phyloP scores from a whole-genome alignment of 2,329 filamentous ascomycete species.

The Nemania serpens region DNA sequence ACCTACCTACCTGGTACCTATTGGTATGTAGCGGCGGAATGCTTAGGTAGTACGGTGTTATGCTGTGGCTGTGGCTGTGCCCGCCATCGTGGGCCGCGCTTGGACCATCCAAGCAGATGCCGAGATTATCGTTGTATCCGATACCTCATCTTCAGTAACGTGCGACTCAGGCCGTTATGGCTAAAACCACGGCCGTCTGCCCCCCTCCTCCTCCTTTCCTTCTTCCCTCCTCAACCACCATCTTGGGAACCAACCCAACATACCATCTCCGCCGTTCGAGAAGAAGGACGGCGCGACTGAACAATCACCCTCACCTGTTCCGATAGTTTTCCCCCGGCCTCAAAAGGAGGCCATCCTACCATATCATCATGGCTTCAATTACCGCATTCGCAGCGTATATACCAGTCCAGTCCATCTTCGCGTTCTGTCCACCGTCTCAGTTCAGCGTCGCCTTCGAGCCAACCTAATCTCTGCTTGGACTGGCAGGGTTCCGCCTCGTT shows the following conservation, averaged over 20 bases:
- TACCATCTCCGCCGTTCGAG: conserved; percentile 34
- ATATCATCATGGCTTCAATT: conserved; percentile 37
- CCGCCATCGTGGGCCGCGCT: too few relatives aligned
- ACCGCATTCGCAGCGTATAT: conserved; percentile 24
- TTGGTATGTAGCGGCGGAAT: too few relatives aligned
- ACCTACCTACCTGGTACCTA: too few relatives aligned
- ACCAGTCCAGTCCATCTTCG: conserved; percentile 27
- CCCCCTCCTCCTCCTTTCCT: conserved; percentile 11
- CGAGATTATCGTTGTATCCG: too few relatives aligned
- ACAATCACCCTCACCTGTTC: conserved; percentile 35
- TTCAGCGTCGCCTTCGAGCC: conserved; percentile 26
- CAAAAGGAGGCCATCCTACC: conserved; percentile 38
- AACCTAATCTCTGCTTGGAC: conserved; percentile 32
- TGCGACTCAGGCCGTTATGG: background rate
- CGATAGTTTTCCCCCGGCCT: conserved; percentile 39
- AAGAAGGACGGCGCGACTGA: conserved; percentile 34
- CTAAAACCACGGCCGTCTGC: conserved; percentile 24
- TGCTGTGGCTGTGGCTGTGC: too few relatives aligned
- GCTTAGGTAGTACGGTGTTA: too few relatives aligned
- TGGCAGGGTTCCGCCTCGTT: conserved; percentile 32
- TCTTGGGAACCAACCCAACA: conserved; percentile 26
- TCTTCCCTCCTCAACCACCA: conserved; percentile 22
- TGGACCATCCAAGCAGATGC: too few relatives aligned
- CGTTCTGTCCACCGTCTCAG: conserved; percentile 32
- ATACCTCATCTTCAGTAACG: background rate